Base-by-base conservation (phyloP, 768 basidiomycete species). In the Podaxis sp. region DNA sequence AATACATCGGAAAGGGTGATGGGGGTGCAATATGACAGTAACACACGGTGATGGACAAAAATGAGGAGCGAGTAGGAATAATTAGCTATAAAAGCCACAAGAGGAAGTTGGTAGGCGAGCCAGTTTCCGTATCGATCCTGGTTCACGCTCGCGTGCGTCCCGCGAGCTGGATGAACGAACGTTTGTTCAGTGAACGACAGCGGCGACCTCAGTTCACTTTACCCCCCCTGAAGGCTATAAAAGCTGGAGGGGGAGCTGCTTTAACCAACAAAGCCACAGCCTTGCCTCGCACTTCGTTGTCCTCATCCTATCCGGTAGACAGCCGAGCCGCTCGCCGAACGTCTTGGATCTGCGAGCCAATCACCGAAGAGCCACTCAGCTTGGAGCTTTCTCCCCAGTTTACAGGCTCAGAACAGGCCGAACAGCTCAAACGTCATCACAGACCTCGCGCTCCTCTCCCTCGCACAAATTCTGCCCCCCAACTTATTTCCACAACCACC, bases 401-500 rank as follows among this genome's bases (percentile, higher is more conserved):
- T 67, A 69, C 51, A 13, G 38, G 19, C 51, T 55, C 22, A 55
- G 36, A 55, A 55, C n/a, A 70, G 71, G 70, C 69, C 53, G 79
- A 81, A 66, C 75, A 76, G 70, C 79, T 79, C 74, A 81, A 85
- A 77, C 86, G 87, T 76, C 87, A 87, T 77, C 87, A 87, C 79
- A 81, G 77, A 69, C 81, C 82, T 53, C 80, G 80, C 56, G 67
- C 77, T 19, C 73, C 77, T 58, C 77, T 76, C 38, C 49, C 75
- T 51, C 80, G 85, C 63, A 77, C 81, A 51, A 67, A 76, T 65
- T 85, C 87, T 61, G 77, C 83, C 33, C 85, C 84, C 66, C 82
- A 75, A 68, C 82, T 85, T 72, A 82, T 89, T 73, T 88, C 86
- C 60, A 87, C 87, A 62, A 83, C 77, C 67, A 88, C 88, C 61